These are phyloP conservation scores for Boletus patriciae DNA, from an alignment of 768 basidiomycete species.

Conservation along the genomic window DNA sequence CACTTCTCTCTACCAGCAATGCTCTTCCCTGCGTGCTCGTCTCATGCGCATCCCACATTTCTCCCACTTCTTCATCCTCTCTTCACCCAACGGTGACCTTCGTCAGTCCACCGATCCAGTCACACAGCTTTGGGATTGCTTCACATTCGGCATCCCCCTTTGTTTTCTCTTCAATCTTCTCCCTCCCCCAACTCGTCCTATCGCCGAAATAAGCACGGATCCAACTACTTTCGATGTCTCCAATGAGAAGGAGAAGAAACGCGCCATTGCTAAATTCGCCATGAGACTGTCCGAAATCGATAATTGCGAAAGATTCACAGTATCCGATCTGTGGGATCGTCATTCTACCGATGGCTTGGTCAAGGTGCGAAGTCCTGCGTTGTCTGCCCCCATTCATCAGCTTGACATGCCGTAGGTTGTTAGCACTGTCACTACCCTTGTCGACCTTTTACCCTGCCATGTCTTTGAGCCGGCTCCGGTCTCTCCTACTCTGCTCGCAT, in stretches of 20 bases:
- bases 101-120: constrained; percentile 89
- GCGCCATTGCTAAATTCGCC: constrained; percentile 86
- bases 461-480: constrained; percentile 64
- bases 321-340: constrained; percentile 87
- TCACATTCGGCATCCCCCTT: constrained; percentile 89
- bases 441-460: constrained; percentile 69
- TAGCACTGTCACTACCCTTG: constrained; percentile 82
- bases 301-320: constrained; percentile 80
- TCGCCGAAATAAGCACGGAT: constrained; percentile 62
- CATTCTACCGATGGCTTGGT: constrained; percentile 93
- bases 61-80: constrained; percentile 63
- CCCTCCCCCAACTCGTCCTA: constrained; percentile 44
- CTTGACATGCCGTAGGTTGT: constrained; percentile 59
- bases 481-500: constrained; percentile 54
- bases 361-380: constrained; percentile 59
- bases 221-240: constrained; percentile 61
- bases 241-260: constrained; percentile 85
- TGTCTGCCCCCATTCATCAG: not conserved
- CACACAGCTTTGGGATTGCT: constrained; percentile 90
- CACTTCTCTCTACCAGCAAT: constrained; percentile 91
- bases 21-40: constrained; percentile 71
- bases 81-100: constrained; percentile 52
- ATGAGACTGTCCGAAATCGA: constrained; percentile 78
- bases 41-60: constrained; percentile 80
- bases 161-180: constrained; percentile 97